Conservation (phyloP, 202 grass and related monocot genomes). For the Eragrostis tef region DNA sequence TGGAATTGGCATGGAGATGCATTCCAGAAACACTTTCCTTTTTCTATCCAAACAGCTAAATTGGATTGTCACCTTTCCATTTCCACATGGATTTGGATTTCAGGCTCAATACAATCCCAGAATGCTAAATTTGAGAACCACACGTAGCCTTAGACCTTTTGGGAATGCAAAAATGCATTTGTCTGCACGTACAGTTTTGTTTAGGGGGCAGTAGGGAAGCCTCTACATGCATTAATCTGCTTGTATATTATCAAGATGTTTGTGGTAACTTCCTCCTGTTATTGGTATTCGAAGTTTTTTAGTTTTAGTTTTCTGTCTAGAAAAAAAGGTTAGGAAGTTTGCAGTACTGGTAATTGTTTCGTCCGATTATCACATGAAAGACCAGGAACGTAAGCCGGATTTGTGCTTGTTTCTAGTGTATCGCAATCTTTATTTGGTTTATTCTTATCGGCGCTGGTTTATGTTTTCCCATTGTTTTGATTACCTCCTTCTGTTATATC, state of each 20-base stretch:
- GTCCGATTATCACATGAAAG: slow-evolving; percentile 32
- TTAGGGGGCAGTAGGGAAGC: background rate
- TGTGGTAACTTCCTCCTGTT: background rate
- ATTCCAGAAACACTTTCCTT: no score
- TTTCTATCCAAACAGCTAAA: no score
- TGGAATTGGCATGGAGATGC: no score
- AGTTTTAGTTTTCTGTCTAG: background rate
- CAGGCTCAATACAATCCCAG: no score
- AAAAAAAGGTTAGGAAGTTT: background rate
- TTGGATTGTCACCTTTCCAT: no score
- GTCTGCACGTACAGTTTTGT: background rate
- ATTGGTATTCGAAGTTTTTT: background rate
- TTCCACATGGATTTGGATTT: no score
- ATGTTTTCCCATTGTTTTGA: background rate
- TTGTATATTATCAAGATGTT: slow-evolving; percentile 6
- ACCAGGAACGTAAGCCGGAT: background rate
- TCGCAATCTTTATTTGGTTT: slow-evolving; percentile 13
- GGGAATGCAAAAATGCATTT: background rate
- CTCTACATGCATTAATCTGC: background rate
- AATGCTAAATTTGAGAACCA: no score
- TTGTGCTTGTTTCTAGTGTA: slow-evolving; percentile 31
- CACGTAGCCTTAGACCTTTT: background rate
- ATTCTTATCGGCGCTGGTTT: slow-evolving; percentile 20
- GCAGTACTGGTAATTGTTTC: slow-evolving; percentile 11
- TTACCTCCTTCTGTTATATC: slow-evolving; percentile 28